These are phyloP conservation scores for Colletotrichum tropicicola DNA, from an alignment of 2,329 filamentous ascomycete species.

Conservation along the genomic window DNA sequence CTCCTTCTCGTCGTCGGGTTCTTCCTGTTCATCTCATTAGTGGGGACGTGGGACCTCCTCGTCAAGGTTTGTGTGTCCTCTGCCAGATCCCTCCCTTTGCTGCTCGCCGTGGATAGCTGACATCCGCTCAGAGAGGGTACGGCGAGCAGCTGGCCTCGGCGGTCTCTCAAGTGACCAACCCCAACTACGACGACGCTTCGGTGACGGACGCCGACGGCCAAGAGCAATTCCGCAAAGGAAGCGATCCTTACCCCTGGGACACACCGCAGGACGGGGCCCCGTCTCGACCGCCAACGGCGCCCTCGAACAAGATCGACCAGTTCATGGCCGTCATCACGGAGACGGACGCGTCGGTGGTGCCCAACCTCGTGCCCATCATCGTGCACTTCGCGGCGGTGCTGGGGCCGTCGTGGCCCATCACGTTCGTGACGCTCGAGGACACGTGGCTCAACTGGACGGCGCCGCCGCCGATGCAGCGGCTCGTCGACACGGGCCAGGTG, in stretches of 20 bases:
- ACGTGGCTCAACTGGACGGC: slow-evolving; percentile 30
- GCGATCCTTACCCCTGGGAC: too few relatives aligned
- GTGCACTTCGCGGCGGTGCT: slow-evolving; percentile 49
- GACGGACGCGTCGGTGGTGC: slow-evolving; percentile 16
- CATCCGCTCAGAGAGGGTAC: too few relatives aligned
- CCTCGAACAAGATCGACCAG: background rate
- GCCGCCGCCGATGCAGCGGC: slow-evolving; percentile 42
- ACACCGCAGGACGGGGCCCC: too few relatives aligned
- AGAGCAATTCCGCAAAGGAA: too few relatives aligned
- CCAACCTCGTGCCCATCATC: slow-evolving; percentile 45
- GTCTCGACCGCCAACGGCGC: background rate
- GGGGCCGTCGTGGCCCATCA: slow-evolving; percentile 55
- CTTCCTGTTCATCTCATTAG: background rate
- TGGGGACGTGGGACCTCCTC: background rate
- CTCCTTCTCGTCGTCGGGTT: background rate
- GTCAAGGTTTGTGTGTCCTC: background rate
- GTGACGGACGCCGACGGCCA: too few relatives aligned
- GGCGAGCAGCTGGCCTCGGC: too few relatives aligned
- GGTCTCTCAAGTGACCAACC: too few relatives aligned
- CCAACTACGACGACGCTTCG: too few relatives aligned
- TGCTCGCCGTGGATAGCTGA: too few relatives aligned
- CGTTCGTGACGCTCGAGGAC: slow-evolving; percentile 46
- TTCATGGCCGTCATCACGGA: background rate
- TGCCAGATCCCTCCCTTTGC: too few relatives aligned
- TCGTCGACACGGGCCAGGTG: slow-evolving; percentile 42